Conservation (phyloP, 75 land plant species). For the Gnetum montanum region DNA sequence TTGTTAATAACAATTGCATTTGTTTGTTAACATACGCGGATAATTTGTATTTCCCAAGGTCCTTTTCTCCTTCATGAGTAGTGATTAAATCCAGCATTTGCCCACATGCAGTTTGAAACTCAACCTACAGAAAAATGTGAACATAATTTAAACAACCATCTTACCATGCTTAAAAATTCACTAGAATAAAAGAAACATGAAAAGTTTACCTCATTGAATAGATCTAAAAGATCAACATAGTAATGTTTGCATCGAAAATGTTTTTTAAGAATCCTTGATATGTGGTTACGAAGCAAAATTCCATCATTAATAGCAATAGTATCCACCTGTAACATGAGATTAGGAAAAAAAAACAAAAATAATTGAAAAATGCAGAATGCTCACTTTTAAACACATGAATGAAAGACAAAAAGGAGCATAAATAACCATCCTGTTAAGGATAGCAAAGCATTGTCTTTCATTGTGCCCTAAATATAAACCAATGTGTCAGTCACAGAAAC, state of each 20-base stretch:
- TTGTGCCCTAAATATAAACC: too few species aligned
- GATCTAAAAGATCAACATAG: slow-evolving; percentile 77
- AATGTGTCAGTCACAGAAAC: too few species aligned
- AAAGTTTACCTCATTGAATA: slow-evolving; percentile 80
- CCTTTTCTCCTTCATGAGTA: slow-evolving; percentile 85
- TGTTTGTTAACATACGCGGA: slow-evolving; percentile 50
- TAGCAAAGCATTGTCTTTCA: too few species aligned
- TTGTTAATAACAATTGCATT: neutral
- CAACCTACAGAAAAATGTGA: slow-evolving; percentile 43
- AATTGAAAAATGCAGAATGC: neutral
- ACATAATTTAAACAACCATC: neutral
- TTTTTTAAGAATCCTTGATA: slow-evolving; percentile 59
- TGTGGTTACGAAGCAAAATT: slow-evolving; percentile 78
- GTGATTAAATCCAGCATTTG: slow-evolving; percentile 97
- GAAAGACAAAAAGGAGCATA: too few species aligned
- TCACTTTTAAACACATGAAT: too few species aligned
- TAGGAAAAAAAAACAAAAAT: slow-evolving; percentile 1
- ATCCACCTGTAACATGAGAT: slow-evolving; percentile 52
- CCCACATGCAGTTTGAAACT: slow-evolving; percentile 93
- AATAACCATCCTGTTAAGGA: too few species aligned
- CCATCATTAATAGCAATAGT: slow-evolving; percentile 94
- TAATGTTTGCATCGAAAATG: slow-evolving; percentile 73
- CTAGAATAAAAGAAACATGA: neutral
- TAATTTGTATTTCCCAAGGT: slow-evolving; percentile 75
- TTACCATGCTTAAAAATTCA: neutral